Conservation (phyloP, 2,329 filamentous ascomycete genomes). For the Exophiala sp. region DNA sequence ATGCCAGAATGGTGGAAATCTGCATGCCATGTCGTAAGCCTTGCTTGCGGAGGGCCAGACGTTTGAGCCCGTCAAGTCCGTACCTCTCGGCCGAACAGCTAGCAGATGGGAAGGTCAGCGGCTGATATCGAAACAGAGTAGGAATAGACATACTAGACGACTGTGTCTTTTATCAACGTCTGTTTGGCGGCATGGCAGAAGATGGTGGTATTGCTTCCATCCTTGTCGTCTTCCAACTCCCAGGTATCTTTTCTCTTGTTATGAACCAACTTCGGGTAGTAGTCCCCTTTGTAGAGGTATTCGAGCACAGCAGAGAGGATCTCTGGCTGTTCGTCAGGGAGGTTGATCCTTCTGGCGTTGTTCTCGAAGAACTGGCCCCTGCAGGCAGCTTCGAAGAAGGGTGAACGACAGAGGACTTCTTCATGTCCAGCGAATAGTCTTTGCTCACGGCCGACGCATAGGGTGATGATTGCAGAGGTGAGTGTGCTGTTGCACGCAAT, state of each 20-base stretch:
- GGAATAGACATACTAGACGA: constrained; percentile 59
- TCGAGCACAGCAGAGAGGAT: constrained; percentile 87
- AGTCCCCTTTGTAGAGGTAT: constrained; percentile 90
- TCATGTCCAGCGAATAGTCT: constrained; percentile 89
- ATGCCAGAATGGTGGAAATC: constrained; percentile 76
- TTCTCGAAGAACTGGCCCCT: constrained; percentile 58
- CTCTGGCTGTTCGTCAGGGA: constrained; percentile 81
- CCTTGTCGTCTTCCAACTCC: constrained; percentile 64
- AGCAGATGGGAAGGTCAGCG: constrained; percentile 20
- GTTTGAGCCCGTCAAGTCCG: constrained; percentile 75
- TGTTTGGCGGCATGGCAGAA: constrained; percentile 60
- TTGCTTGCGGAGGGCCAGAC: constrained; percentile 79
- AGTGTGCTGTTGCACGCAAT: constrained; percentile 42
- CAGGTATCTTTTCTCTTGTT: constrained; percentile 75
- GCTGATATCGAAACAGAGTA: background rate
- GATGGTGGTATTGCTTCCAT: constrained; percentile 53
- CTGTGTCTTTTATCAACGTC: constrained; percentile 76
- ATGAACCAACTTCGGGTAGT: constrained; percentile 75
- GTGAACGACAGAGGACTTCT: constrained; percentile 69
- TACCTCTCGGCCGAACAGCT: constrained; percentile 78
- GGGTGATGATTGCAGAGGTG: constrained; percentile 67
- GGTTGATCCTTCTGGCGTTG: constrained; percentile 63
- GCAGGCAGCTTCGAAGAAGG: constrained; percentile 67
- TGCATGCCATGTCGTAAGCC: constrained; percentile 79
- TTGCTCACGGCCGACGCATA: constrained; percentile 73